Evolutionary conservation across 306 rosid species (phyloP), one percentile per base, ranked within the genome.

Genomic region (Malus sylvestris): DNA sequence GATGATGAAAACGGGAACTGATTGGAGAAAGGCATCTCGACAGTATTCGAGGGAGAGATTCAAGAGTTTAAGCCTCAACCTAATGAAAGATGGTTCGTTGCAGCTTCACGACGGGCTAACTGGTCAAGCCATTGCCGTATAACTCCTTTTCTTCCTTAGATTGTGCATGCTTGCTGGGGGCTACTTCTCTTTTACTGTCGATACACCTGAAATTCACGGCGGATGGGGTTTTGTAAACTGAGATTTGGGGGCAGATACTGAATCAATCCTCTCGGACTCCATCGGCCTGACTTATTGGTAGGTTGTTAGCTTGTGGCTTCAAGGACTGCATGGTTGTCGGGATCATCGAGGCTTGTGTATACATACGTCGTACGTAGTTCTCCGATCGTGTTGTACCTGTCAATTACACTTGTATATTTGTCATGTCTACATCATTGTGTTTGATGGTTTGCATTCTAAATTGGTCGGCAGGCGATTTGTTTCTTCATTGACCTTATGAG

Each of bases 1-100:
- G 14, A 96, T 96, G 99, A 96, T 96, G 99, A 96, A 96, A 83
- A 87, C 99, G 3, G 99, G 99, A 80, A 96, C 99, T 0, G 99
- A 96, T 80, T 96, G 99, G 99, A 91, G 99, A 87, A 96, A 96
- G 77, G 99, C 99, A 11, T 96, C 99, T 19, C 86, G 99, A 68
- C 99, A 96, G 83, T 96, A 96, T 70, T 96, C 99, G 5, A 91
- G 99, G 84, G 99, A 96, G 84, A 87, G 99, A 83, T 96, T 96
- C 91, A 92, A 96, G 88, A 96, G 99, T 85, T 83, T 96, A 83
- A 96, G 99, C 82, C 87, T 96, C 38, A 96, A 92, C 77, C 86
- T 96, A 76, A 92, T 96, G 98, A 96, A 92, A 83, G 99, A 96
- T 27, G 99, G 99, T 33, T 96, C 99, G 23, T 89, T 96, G 82